Percentiles rank a stretch among this genome's conserved stretches.
These are phyloP conservation scores for Rhytidiadelphus loreus DNA, from an alignment of 225 moss, liverwort and hornwort species.

Conservation along the genomic window DNA sequence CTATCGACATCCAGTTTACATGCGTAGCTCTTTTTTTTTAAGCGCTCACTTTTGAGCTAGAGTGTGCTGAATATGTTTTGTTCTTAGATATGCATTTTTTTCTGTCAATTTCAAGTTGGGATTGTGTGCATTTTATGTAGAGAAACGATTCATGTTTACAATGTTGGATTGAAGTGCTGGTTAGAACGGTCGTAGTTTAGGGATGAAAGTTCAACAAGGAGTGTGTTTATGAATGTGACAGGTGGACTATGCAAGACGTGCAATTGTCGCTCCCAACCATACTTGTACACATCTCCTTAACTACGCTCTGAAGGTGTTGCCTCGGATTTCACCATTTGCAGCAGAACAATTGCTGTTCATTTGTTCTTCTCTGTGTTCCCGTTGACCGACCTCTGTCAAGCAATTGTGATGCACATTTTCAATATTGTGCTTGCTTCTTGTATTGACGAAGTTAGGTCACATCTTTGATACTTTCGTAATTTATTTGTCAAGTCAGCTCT, in stretches of 20 bases:
- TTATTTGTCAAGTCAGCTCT: neutral
- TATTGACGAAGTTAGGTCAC: neutral
- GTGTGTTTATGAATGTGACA: slow-evolving; percentile 1
- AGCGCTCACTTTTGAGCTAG: neutral
- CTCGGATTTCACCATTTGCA: neutral
- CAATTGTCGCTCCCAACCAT: slow-evolving; percentile 52
- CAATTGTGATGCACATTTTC: neutral
- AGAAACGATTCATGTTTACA: neutral
- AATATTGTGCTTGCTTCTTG: neutral
- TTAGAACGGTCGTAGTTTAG: neutral
- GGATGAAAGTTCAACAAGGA: neutral
- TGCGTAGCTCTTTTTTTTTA: neutral
- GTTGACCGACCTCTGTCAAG: neutral
- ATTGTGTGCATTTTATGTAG: neutral
- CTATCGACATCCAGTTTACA: neutral
- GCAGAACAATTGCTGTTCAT: neutral
- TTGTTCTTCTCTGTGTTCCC: neutral
- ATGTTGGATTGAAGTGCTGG: neutral
- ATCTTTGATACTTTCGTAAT: neutral
- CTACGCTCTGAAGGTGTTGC: slow-evolving; percentile 45
- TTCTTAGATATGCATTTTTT: neutral
- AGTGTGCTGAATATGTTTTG: neutral
- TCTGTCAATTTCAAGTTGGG: neutral
- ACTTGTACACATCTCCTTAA: slow-evolving; percentile 62
- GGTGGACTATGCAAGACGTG: slow-evolving; percentile 54